Evolutionary conservation across 139 green algal genomes (phyloP).

Genomic region (Penium margaritaceum): DNA sequence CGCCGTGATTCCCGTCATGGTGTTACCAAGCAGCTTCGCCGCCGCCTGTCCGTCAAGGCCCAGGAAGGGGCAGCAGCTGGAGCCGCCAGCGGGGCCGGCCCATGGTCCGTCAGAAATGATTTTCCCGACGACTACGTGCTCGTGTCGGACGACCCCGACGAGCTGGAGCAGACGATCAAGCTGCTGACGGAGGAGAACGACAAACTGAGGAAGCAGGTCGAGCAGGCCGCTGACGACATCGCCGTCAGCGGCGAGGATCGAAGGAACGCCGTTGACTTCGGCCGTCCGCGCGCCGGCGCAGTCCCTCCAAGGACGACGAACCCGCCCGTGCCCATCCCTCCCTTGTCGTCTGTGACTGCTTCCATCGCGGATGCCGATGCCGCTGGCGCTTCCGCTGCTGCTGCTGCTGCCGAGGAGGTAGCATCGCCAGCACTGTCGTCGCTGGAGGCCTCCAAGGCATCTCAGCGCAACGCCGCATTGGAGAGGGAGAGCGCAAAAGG

Average conservation of each 20-base stretch:
- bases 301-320: neutral
- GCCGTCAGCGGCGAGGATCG: neutral
- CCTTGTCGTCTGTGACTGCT: no score
- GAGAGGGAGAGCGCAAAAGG: conserved; percentile 1
- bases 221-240: neutral
- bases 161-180: conserved; percentile 20
- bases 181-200: conserved; percentile 19
- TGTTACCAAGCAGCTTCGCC: no score
- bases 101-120: neutral
- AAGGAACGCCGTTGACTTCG: conserved; percentile 5
- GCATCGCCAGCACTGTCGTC: neutral
- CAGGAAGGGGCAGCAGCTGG: no score
- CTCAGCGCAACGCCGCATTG: conserved; percentile 1
- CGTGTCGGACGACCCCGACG: conserved; percentile 21
- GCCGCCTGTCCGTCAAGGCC: no score
- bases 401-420: neutral
- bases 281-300: neutral
- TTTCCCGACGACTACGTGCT: conserved; percentile 22
- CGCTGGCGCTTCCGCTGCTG: conserved; percentile 1
- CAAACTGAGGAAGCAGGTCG: neutral
- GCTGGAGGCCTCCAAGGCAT: neutral
- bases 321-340: neutral
- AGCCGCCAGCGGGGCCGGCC: no score
- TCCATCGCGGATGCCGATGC: no score
- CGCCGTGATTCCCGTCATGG: no score